Base-by-base conservation (phyloP, 2,329 filamentous ascomycete species). In the Beauveria brongniartii region DNA sequence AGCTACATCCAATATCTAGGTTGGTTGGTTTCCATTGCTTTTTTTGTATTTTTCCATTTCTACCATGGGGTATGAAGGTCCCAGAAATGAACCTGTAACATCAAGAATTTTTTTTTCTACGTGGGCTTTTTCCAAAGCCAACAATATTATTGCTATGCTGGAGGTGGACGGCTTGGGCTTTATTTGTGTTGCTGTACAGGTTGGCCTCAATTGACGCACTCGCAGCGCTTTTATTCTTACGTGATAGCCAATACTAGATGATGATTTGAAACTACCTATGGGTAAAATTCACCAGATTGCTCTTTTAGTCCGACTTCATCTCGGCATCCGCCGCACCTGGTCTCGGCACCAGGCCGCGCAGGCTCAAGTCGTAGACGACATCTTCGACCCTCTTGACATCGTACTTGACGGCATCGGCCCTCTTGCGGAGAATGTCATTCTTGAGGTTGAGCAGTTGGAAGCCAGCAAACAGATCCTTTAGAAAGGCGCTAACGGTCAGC, bases 381-480 rank as follows among this genome's bases (percentile, higher is more conserved):
- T 97, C 94, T 79, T 99, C 94, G 14, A 97, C 91, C 73, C 96
- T 93, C 81, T 97, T 99, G 69, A 99, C 91, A 69, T 89, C 88
- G 72, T 99, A 99, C 80, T 99, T 99, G 75, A 99, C 89, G 5
- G 88, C 89, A 76, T 99, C 94, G 61, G 91, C 91, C 64, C 91
- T 83, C 77, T 92, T 91, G 63, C 94, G 84, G 69, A 99, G 76
- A 24, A 87, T 86, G 73, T 99, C 94, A 69, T 99, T 99, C 82
- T 97, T 97, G 67, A 99, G 80, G 73, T 99, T 99, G 66, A 99
- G 83, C 66, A 97, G 85, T 81, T 97, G 94, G 77, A 99, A 99
- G 18, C 93, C 94, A 3, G 92, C 91, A 69, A 96, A 93, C 43
- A 99, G 77, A 71, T 97, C 92, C 78, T 97, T 97, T 78, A 97